Conservation (phyloP, 345 rosid species). For the rapeseed (Brassica napus) region Da-Ae NC_063436.1:31885501-31886000, state of each 20-base stretch:
- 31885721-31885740: constrained; percentile 55
- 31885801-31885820: constrained; percentile 50
- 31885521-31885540: too few species aligned
- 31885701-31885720: constrained; percentile 38
- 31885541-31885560: too few species aligned
- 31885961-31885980: constrained; percentile 48
- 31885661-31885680: constrained; percentile 57
- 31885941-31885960: constrained; percentile 41
- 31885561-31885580: too few species aligned
- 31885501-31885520: too few species aligned
- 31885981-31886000: constrained; percentile 31
- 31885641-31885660: constrained; percentile 48
- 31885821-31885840: constrained; percentile 38
- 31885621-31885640: constrained; percentile 54
- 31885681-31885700: constrained; percentile 43
- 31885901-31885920: constrained; percentile 54
- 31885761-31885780: constrained; percentile 26
- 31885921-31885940: constrained; percentile 47
- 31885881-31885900: constrained; percentile 37
- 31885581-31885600: not conserved
- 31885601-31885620: constrained; percentile 44
- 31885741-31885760: constrained; percentile 40
- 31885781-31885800: constrained; percentile 41
- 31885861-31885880: constrained; percentile 42
- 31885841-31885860: constrained; percentile 41